Evolutionary conservation across 2,329 filamentous ascomycete genomes (phyloP), one percentile per base, ranked within the genome.

Genomic region (Fusarium subglutinans): DNA sequence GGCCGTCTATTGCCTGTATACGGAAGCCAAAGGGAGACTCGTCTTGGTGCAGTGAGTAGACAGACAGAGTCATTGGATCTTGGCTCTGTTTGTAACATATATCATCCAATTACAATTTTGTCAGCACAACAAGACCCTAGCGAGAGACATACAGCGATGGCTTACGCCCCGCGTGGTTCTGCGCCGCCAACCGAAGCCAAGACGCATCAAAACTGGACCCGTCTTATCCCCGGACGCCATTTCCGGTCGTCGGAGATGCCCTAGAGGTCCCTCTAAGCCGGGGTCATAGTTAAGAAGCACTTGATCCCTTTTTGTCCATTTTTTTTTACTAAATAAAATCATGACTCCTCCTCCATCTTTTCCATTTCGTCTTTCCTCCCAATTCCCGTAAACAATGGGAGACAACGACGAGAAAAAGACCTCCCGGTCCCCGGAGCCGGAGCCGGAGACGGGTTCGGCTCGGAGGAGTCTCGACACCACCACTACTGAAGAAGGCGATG

Each of bases 171-270:
- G 48, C 54, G 33, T 41, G 64, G 51, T 53, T 41, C 55, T 63
- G 66, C 70, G 70, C 69, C 70, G 73, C 68, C 61, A 76, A 28
- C 73, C 73, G 73, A 75, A 70, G 59, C 66, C 33, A 54, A 66
- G 48, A 51, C 44, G 61, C 66, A 38, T 59, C 58, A 64, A 50
- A 64, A 53, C 54, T 57, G 63, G 51, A 30, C 41, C 72, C 72
- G 74, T 51, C 44, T 62, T 75, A 77, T 77, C 53, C 53, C 75
- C 74, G 75, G 66, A 62, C 59, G 53, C 62, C 76, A 76, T 75
- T 69, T 63, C 66, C 75, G 73, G 63, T 63, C 30, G n/a, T 73
- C 72, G 72, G 73, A 56, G 45, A 51, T 58, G 53, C 45, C 48
- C 63, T 41, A 43, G 24, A 58, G 57, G 26, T 51, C 37, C 63